Percentiles rank a stretch among this genome's conserved stretches.
Evolutionary conservation across 805 yeast genomes (phyloP).

Genomic region (Scheffersomyces coipomensis): DNA sequence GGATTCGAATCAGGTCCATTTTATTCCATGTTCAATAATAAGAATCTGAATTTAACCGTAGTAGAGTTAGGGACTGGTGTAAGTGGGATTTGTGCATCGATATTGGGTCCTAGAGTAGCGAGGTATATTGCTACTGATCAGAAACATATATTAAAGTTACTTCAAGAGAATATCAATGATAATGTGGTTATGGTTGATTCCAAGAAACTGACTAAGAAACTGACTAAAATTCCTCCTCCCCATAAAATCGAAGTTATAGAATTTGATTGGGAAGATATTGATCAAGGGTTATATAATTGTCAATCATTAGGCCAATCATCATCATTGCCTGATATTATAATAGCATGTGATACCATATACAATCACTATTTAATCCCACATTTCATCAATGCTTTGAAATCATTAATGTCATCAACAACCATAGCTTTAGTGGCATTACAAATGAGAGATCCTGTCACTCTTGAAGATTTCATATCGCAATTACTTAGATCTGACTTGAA

Average conservation of each 20-base stretch:
- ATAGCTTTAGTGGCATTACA: slow-evolving; percentile 49
- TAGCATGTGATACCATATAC: slow-evolving; percentile 68
- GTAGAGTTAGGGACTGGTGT: slow-evolving; percentile 67
- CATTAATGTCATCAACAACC: slow-evolving; percentile 33
- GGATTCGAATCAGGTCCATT: slow-evolving; percentile 25
- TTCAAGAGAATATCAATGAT: slow-evolving; percentile 42
- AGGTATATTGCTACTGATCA: slow-evolving; percentile 61
- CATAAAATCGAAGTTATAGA: slow-evolving; percentile 45
- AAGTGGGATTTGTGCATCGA: slow-evolving; percentile 48
- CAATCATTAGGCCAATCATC: slow-evolving; percentile 3
- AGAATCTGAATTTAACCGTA: slow-evolving; percentile 18
- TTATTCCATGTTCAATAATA: slow-evolving; percentile 4
- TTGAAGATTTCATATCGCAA: slow-evolving; percentile 44
- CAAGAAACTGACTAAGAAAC: neutral
- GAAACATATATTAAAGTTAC: slow-evolving; percentile 47
- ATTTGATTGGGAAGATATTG: slow-evolving; percentile 61
- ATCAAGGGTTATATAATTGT: slow-evolving; percentile 27
- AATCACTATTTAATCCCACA: slow-evolving; percentile 56
- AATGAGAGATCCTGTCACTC: slow-evolving; percentile 49
- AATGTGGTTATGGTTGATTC: slow-evolving; percentile 30
- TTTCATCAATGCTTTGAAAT: slow-evolving; percentile 43
- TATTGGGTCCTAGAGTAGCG: slow-evolving; percentile 27
- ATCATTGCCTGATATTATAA: slow-evolving; percentile 41
- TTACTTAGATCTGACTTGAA: slow-evolving; percentile 26
- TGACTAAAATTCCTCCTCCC: neutral